A percentile compares a stretch with the other conserved stretches of the same genome.
Evolutionary conservation across 208 protist genomes (phyloP).

Genomic region (Acanthamoeba culbertsoni): DNA sequence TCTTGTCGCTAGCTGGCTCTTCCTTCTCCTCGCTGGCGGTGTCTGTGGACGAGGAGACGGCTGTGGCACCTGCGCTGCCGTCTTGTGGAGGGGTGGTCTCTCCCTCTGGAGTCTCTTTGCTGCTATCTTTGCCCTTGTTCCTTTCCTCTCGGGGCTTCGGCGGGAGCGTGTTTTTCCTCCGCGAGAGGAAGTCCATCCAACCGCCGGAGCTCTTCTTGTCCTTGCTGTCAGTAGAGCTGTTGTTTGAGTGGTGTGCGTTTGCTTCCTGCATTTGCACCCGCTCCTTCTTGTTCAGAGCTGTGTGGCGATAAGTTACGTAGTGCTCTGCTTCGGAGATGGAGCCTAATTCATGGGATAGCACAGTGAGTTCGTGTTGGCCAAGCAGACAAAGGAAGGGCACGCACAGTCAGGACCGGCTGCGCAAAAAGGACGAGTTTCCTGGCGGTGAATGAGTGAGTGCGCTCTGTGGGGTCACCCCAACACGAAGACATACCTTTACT

Average conservation of each 20-base stretch:
- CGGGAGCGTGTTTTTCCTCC: neutral
- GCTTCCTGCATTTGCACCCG: neutral
- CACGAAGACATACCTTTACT: too few relatives aligned
- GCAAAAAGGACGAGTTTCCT: conserved; percentile 7
- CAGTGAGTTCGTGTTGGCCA: neutral
- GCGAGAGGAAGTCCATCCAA: neutral
- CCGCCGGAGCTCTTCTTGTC: neutral
- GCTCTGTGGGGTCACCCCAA: too few relatives aligned
- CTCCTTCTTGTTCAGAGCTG: conserved; percentile 5
- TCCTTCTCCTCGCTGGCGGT: neutral
- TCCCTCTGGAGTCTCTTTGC: neutral
- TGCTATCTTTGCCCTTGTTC: neutral
- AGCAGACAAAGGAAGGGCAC: neutral
- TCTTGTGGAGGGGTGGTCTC: too few relatives aligned
- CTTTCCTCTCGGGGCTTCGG: neutral
- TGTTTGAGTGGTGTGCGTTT: neutral
- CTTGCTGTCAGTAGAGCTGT: neutral
- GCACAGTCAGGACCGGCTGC: neutral
- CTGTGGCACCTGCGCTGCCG: too few relatives aligned
- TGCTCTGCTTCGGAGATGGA: neutral
- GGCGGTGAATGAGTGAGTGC: neutral
- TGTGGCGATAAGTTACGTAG: conserved; percentile 31
- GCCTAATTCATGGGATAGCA: neutral
- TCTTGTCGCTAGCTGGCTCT: neutral
- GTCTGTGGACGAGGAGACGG: too few relatives aligned